Evolutionary conservation across 441 rosid species (phyloP).

Genomic region (Breynia disticha): DNA sequence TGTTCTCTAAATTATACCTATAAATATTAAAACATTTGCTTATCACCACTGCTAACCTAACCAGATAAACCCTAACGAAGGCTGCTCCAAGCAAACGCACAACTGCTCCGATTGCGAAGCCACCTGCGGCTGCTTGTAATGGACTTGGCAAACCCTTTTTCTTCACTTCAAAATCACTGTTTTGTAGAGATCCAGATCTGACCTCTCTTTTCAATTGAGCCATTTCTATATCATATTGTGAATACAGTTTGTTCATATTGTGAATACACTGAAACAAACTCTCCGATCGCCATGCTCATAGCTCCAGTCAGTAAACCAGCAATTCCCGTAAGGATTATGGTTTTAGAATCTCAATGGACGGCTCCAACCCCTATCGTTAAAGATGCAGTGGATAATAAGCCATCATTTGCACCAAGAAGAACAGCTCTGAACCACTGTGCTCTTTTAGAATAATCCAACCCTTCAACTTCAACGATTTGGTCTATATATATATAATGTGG

Average conservation of each 20-base stretch:
- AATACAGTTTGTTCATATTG: slow-evolving; percentile 71
- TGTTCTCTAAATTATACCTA: too few relatives aligned
- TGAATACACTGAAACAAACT: slow-evolving; percentile 77
- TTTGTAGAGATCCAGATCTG: slow-evolving; percentile 1
- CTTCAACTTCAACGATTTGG: slow-evolving; percentile 8
- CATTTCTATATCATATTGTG: slow-evolving; percentile 61
- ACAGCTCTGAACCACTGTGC: slow-evolving; percentile 89
- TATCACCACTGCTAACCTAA: slow-evolving; percentile 38
- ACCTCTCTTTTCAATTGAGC: slow-evolving; percentile 52
- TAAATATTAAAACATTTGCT: too few relatives aligned
- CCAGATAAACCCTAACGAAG: slow-evolving; percentile 43
- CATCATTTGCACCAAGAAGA: slow-evolving; percentile 76
- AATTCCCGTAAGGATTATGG: slow-evolving; percentile 65
- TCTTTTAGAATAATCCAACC: slow-evolving; percentile 56
- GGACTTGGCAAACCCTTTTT: slow-evolving; percentile 46
- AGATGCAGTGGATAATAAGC: slow-evolving; percentile 63
- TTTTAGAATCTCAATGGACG: slow-evolving; percentile 53
- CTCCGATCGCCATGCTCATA: slow-evolving; percentile 87
- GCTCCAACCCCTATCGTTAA: slow-evolving; percentile 82
- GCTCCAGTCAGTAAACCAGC: slow-evolving; percentile 78
- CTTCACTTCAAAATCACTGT: slow-evolving; percentile 23
- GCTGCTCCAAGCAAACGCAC: slow-evolving; percentile 63
- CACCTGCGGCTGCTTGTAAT: slow-evolving; percentile 52
- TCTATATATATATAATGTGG: too few relatives aligned
- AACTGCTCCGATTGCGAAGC: slow-evolving; percentile 61